Evolutionary conservation across 2,329 filamentous ascomycete species (phyloP), one percentile per base, ranked within the genome.

Genomic region (Microdochium nivale): DNA sequence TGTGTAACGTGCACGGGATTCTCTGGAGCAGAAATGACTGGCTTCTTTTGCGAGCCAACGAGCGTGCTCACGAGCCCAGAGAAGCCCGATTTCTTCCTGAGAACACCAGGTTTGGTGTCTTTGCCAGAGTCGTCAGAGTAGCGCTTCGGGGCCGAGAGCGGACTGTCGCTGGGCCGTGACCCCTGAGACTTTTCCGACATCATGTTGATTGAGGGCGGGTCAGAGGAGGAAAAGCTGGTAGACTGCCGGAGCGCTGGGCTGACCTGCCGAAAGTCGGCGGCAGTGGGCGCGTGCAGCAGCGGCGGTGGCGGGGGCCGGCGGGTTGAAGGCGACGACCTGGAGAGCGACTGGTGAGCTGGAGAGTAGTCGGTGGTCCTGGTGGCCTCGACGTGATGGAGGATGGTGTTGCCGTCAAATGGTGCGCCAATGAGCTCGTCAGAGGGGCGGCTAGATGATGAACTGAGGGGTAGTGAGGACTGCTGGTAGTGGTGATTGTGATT

Each of bases 1-100:
- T 99, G 94, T 52, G 92, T 97, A 62, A 99, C 89, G 71, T 97
- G 94, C 54, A 97, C 90, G 48, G 94, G 94, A 63, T 99, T 97
- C 70, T 96, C 91, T 51, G 94, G 94, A 35, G 90, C 89, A n/a
- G 94, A 97, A 62, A 99, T 99, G 68, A 92, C 83, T 47, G 94
- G 90, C 58, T 90, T 89, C 69, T 91, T 88, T 50, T 88, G 90
- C 33, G 90, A 92, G 58, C 88, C 87, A 53, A 95, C 84, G 54
- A 86, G 66, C 66, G 86, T 92, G 67, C 85, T 92, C 75, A 96
- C 84, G 63, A 95, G 90, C 59, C 85, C 88, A 16, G 88, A 90
- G 65, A 96, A 90, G 53, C 88, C 90, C 49, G 87, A 88, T 74
- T 95, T 95, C 74, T 95, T 95, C 62, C 88, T 81, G 55, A 84